A percentile compares a stretch with the other conserved stretches of the same genome.
Evolutionary conservation across 164 flowering plant genomes (phyloP).

Genomic region (Umbilicus rupestris): DNA sequence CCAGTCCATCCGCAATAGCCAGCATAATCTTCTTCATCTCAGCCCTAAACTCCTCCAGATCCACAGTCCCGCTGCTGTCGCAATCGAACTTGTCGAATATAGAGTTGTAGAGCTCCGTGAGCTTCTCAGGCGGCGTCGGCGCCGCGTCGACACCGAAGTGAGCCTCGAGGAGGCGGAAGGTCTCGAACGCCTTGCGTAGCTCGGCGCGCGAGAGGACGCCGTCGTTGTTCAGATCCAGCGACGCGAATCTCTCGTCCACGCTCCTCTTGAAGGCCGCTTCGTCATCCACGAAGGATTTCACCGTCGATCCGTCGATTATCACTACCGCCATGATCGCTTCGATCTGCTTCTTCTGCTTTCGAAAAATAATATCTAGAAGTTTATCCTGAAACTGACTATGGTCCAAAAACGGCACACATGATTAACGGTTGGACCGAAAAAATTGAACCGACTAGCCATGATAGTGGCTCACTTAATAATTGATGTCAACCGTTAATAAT

Average conservation of each 20-base stretch:
- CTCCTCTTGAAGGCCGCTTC: slow-evolving; percentile 47
- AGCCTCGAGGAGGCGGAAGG: slow-evolving; percentile 55
- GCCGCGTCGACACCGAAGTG: slow-evolving; percentile 68
- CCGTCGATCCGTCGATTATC: slow-evolving; percentile 69
- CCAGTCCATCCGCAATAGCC: slow-evolving; percentile 82
- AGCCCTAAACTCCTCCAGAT: slow-evolving; percentile 48
- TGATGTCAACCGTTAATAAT: too few relatives aligned
- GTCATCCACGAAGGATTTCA: slow-evolving; percentile 48
- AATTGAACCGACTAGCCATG: too few relatives aligned
- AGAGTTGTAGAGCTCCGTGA: slow-evolving; percentile 59
- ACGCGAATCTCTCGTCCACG: slow-evolving; percentile 39
- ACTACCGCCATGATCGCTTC: slow-evolving; percentile 39
- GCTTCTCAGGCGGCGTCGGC: slow-evolving; percentile 53
- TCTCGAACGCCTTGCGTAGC: slow-evolving; percentile 68
- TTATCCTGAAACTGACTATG: slow-evolving; percentile 7
- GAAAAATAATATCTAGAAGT: too few relatives aligned
- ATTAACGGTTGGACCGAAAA: too few relatives aligned
- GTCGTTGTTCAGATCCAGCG: slow-evolving; percentile 62
- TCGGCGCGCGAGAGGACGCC: slow-evolving; percentile 70
- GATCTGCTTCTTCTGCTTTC: too few relatives aligned
- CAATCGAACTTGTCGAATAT: slow-evolving; percentile 65
- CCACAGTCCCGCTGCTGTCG: slow-evolving; percentile 63
- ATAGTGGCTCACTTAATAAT: too few relatives aligned
- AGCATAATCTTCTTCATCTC: slow-evolving; percentile 83
- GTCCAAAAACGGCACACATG: too few relatives aligned